Conservation (phyloP, 2,329 filamentous ascomycete species). For the Pleoardoris graminearum region DNA sequence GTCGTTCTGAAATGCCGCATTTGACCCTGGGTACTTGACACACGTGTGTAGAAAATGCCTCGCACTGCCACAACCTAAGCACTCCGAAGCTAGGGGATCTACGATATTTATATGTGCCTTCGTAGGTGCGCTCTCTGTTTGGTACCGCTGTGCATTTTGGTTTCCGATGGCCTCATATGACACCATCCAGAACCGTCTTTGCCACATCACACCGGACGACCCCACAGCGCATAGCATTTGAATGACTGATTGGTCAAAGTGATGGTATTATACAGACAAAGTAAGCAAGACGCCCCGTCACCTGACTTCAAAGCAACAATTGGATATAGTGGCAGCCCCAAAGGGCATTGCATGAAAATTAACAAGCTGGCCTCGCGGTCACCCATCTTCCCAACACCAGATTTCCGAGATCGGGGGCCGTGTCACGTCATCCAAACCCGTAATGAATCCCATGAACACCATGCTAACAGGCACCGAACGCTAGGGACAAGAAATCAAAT, state of each 20-base stretch:
- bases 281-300: background rate
- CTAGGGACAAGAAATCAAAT: background rate
- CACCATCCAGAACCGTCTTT: slow-evolving; percentile 18
- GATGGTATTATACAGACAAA: background rate
- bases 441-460: background rate
- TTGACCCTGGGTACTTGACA: background rate
- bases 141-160: background rate
- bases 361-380: too few species aligned
- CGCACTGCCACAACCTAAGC: background rate
- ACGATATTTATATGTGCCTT: background rate
- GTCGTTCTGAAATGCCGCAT: background rate
- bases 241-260: background rate
- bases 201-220: background rate
- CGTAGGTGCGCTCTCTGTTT: too few species aligned
- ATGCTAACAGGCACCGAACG: background rate
- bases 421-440: background rate
- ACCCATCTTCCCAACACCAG: background rate
- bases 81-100: background rate
- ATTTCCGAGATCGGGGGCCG: background rate
- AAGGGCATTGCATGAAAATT: too few species aligned
- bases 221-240: background rate
- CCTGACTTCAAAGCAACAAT: background rate
- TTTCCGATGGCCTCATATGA: slow-evolving; percentile 18
- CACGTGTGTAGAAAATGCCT: background rate
- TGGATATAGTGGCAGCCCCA: too few species aligned